Percentiles rank a stretch among this genome's conserved stretches.
phyloP scores from a whole-genome alignment of 2,329 filamentous ascomycete genomes.

The Clathrospora elynae region DNA sequence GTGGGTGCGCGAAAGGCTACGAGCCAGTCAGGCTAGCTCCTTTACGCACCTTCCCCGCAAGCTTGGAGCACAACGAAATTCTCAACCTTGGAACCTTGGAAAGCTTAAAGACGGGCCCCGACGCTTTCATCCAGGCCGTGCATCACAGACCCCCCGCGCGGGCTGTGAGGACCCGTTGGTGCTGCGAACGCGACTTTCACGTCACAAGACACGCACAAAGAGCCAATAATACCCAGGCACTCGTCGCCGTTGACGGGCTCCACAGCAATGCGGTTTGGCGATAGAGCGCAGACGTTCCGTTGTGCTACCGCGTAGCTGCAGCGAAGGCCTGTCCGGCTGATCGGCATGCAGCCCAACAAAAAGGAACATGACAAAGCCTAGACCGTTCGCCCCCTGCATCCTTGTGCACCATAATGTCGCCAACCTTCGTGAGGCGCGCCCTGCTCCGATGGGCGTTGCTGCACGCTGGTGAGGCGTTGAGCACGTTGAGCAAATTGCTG shows the following conservation, averaged over 20 bases:
- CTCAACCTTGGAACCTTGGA: not conserved
- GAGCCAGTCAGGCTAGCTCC: too few relatives aligned
- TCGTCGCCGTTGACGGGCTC: constrained; percentile 8
- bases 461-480: too few relatives aligned
- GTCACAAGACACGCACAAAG: constrained; percentile 2
- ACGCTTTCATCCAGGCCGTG: constrained; percentile 9
- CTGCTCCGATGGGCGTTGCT: not conserved
- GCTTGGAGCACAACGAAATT: too few relatives aligned
- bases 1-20: too few relatives aligned
- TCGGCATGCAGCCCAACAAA: constrained; percentile 28
- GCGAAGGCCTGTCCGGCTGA: constrained; percentile 15
- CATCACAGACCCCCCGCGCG: not conserved
- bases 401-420: not conserved
- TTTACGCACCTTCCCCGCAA: too few relatives aligned
- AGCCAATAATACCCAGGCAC: not conserved
- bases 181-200: constrained; percentile 7
- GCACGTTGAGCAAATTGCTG: constrained; percentile 1
- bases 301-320: constrained; percentile 15
- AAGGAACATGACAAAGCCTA: constrained; percentile 13
- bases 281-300: constrained; percentile 2
- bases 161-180: not conserved
- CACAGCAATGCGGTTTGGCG: constrained; percentile 10
- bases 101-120: constrained; percentile 3
- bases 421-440: not conserved
- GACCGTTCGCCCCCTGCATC: constrained; percentile 14